phyloP scores from a whole-genome alignment of 2,329 filamentous ascomycete species.

The Trichoderma atrobrunneum region DNA sequence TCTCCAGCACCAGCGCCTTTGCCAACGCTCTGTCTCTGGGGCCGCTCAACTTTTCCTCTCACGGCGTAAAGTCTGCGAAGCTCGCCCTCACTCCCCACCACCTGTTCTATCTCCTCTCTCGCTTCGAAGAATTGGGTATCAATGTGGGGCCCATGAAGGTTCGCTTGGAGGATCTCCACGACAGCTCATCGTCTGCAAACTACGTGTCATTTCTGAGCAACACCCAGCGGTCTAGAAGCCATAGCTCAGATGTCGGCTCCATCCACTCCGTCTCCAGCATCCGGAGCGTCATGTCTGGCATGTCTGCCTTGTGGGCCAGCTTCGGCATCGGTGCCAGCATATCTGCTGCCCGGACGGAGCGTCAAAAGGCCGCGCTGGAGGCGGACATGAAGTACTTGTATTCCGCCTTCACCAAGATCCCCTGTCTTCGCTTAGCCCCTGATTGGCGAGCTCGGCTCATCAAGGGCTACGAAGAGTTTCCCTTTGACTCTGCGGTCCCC shows the following conservation, averaged over 20 bases:
- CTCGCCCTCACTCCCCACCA: conserved; percentile 93
- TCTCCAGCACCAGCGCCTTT: conserved; percentile 70
- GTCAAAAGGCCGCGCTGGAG: conserved; percentile 80
- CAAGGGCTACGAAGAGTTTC: conserved; percentile 92
- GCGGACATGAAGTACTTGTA: conserved; percentile 94
- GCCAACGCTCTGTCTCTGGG: conserved; percentile 85
- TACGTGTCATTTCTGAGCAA: conserved; percentile 95
- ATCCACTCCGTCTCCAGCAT: conserved; percentile 96
- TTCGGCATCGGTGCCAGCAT: conserved; percentile 80
- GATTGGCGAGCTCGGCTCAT: conserved; percentile 91
- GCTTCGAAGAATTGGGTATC: conserved; percentile 89
- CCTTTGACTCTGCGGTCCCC: conserved; percentile 94
- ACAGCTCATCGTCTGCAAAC: conserved; percentile 79
- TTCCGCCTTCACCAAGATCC: conserved; percentile 97
- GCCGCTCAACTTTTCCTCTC: conserved; percentile 78
- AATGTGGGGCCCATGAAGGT: conserved; percentile 95
- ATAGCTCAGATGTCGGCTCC: conserved; percentile 79
- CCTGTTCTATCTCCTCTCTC: conserved; percentile 91
- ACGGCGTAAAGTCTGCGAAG: conserved; percentile 83
- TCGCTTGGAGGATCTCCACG: conserved; percentile 89
- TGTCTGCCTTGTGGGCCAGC: conserved; percentile 89
- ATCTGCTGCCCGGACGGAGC: conserved; percentile 78
- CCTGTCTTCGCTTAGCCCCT: conserved; percentile 83
- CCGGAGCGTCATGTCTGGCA: conserved; percentile 93
- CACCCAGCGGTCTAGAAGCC: conserved; percentile 70